Evolutionary conservation across 2,329 filamentous ascomycete species (phyloP), one percentile per base, ranked within the genome.

Genomic region (Bimuria novae-zelandiae): DNA sequence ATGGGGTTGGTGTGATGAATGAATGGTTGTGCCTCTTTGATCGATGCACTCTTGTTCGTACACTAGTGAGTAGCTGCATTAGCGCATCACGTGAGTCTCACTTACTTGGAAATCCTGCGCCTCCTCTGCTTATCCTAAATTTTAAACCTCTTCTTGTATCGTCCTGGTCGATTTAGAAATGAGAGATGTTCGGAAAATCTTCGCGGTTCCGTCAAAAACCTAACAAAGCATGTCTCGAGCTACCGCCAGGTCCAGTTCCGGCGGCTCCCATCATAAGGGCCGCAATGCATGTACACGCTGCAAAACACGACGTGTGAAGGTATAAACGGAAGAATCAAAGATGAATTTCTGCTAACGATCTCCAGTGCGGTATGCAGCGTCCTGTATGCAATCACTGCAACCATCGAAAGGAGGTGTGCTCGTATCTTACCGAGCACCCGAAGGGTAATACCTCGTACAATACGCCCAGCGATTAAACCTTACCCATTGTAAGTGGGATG

Each of bases 231-330:
- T 42, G 39, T 17, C 39, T 42, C 22, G 22, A n/a, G 4, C 8
- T 29, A 16, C 22, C 14, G 8, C 23, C 14, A 8, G 10, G 12
- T 29, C 39, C 6, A 29, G 39, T n/a, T 42, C 39, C 12, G 42
- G 42, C 29, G 42, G 42, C 42, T 45, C 42, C n/a, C 46, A 49
- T 29, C 14, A 35, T 6, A 52, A 52, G 25, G 35, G n/a, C 4
- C 49, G 49, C 3, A 27, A 46, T 35, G 36, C 42, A 4, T 52
- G 49, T 21, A 17, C 14, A 14, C 32, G 42, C 5, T 52, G 49
- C 22, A 52, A 46, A 39, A 33, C 40, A 19, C 23, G 49, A 22
- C 32, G 49, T 12, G 49, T 52, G n/a, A 52, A 35, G 35, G 49
- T 52, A 52, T 4, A 7, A 5, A n/a, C n/a, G n/a, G n/a, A n/a